Base-by-base conservation (phyloP, 2,329 filamentous ascomycete genomes). In the Calycina herbarum region DNA sequence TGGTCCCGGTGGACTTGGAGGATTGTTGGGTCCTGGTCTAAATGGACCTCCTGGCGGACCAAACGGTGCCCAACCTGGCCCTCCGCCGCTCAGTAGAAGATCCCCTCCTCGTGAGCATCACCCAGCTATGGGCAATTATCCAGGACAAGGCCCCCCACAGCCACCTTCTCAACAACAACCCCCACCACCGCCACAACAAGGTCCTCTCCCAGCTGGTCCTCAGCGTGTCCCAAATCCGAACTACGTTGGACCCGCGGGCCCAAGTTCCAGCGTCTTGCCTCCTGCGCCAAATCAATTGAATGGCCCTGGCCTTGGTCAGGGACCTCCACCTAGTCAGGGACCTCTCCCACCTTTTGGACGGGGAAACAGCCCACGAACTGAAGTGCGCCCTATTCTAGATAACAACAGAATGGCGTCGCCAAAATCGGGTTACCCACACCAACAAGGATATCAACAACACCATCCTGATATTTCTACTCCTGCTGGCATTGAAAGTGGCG, bases 401-500 rank as follows among this genome's bases (percentile, higher is more conserved):
- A 92, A 90, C 75, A 89, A 90, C 75, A 88, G 91, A 67, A 91
- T 94, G 79, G 87, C 92, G n/a, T 97, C 94, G n/a, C 94, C 94
- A 66, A 94, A 93, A 74, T 90, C 92, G 48, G 88, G 87, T 7
- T 97, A 95, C 74, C 89, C 90, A 5, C 92, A 94, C 73, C 91
- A 92, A 68, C 91, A 89, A 69, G 90, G 89, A 69, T 96, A 92
- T 75, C 83, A 90, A 54, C 56, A 57, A 71, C 89, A 91, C 70
- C 92, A 93, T 70, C 86, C 86, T 57, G 91, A 93, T 58, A 69
- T 71, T 7, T 72, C 73, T 27, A 70, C 73, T 31, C 68, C 71
- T 62, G 72, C 73, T 62, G 74, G 72, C 5, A 76, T 75, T 68
- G 75, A 89, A 40, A 84, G 85, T 70, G 90, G 90, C 68, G 88